These are phyloP conservation scores for Boletus albobrunnescens DNA, from an alignment of 1,284 basidiomycete genomes.

Conservation along the genomic window DNA sequence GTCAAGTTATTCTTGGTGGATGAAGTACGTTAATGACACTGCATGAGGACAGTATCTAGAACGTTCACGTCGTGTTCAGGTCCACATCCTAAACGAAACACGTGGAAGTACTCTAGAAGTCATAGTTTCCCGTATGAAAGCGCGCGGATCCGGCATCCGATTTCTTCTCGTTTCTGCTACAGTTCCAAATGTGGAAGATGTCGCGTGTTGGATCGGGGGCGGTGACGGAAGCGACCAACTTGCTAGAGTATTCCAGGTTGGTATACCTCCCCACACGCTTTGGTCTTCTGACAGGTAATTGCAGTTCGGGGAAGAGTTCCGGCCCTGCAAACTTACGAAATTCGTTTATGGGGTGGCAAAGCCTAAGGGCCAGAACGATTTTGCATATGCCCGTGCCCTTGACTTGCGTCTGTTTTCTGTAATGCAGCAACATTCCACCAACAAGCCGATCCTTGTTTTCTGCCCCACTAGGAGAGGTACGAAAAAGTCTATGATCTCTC, in stretches of 20 bases:
- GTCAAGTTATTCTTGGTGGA: slow-evolving; percentile 85
- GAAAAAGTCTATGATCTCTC: not conserved
- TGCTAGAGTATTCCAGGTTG: slow-evolving; percentile 73
- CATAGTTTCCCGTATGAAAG: slow-evolving; percentile 88
- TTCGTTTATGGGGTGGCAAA: slow-evolving; percentile 64
- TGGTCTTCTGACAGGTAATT: not conserved
- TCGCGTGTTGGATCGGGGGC: slow-evolving; percentile 85
- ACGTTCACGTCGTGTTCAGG: slow-evolving; percentile 42
- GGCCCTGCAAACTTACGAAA: slow-evolving; percentile 79
- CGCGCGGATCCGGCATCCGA: slow-evolving; percentile 63
- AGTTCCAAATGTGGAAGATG: slow-evolving; percentile 88
- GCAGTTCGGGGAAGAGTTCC: slow-evolving; percentile 88
- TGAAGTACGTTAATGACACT: slow-evolving; percentile 52
- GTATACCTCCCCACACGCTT: slow-evolving; percentile 3
- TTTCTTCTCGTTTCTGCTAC: slow-evolving; percentile 92
- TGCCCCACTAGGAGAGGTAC: slow-evolving; percentile 81
- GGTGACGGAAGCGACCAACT: slow-evolving; percentile 35
- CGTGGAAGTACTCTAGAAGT: slow-evolving; percentile 92
- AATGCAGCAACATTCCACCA: slow-evolving; percentile 64
- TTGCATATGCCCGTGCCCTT: slow-evolving; percentile 68
- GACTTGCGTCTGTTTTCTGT: slow-evolving; percentile 73
- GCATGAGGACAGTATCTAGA: not conserved
- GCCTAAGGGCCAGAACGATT: slow-evolving; percentile 70
- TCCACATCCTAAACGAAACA: slow-evolving; percentile 87
- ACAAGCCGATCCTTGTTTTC: slow-evolving; percentile 83